Evolutionary conservation across 495 filamentous ascomycete genomes (phyloP).

Genomic region (Neurospora tetrasperma): DNA sequence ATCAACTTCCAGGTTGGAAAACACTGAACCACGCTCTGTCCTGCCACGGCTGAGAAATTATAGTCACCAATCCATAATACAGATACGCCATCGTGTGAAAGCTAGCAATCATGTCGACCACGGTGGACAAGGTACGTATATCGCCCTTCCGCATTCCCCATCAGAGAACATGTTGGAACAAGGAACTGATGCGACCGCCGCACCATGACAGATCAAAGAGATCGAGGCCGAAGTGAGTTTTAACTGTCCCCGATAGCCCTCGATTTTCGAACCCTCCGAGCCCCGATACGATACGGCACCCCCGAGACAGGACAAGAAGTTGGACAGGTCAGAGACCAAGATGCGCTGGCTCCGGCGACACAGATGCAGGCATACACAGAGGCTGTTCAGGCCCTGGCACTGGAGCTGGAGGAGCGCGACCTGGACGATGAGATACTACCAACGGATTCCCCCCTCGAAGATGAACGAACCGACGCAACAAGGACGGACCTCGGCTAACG

Average conservation of each 20-base stretch:
- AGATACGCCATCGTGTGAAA: slow-evolving; percentile 6
- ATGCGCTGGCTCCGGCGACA: background rate
- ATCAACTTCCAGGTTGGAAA: slow-evolving; percentile 6
- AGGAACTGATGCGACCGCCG: slow-evolving; percentile 6
- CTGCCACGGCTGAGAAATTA: background rate
- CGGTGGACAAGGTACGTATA: slow-evolving; percentile 75
- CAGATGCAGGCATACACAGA: background rate
- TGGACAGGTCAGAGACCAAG: background rate
- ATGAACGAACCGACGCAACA: background rate
- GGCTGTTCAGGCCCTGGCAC: background rate
- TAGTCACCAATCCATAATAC: background rate
- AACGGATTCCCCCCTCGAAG: background rate
- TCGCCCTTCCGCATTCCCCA: background rate
- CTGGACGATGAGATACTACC: slow-evolving; percentile 13
- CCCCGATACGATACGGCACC: background rate
- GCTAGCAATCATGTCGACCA: slow-evolving; percentile 73
- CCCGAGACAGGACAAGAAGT: background rate
- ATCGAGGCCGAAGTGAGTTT: slow-evolving; percentile 77
- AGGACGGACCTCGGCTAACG: background rate
- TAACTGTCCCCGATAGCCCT: slow-evolving; percentile 1
- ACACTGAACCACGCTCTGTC: background rate
- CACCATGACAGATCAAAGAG: slow-evolving; percentile 72
- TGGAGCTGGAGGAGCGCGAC: background rate
- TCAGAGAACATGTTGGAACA: background rate
- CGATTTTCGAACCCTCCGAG: background rate